Percentiles rank a stretch among this genome's conserved stretches.
Conservation (phyloP, 306 rosid species). For the Vicia faba region DNA sequence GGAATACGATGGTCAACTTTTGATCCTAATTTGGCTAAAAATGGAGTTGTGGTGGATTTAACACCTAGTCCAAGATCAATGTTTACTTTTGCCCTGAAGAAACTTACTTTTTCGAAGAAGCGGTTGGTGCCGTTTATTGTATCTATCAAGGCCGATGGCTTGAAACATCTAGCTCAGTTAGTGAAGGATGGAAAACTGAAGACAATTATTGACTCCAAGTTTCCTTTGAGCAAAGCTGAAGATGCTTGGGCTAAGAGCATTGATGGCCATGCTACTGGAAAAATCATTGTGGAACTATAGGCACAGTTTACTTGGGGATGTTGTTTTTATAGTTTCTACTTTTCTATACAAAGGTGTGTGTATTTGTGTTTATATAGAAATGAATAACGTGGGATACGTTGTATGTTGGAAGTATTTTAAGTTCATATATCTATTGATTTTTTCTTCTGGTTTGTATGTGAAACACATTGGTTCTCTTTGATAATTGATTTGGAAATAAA, state of each 20-base stretch:
- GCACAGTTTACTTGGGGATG: constrained; percentile 21
- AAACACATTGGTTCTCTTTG: not conserved
- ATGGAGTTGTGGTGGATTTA: constrained; percentile 61
- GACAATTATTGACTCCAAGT: constrained; percentile 52
- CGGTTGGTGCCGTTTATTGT: constrained; percentile 48
- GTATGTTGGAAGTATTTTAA: constrained; percentile 16
- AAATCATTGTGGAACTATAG: constrained; percentile 64
- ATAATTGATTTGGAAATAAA: not conserved
- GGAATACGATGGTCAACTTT: constrained; percentile 71
- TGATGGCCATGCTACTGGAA: constrained; percentile 67
- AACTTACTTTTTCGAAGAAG: constrained; percentile 67
- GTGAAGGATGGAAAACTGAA: constrained; percentile 65
- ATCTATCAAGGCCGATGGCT: constrained; percentile 46
- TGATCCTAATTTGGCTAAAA: constrained; percentile 50
- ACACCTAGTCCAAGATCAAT: constrained; percentile 44
- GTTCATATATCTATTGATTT: not conserved
- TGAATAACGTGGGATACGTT: constrained; percentile 19
- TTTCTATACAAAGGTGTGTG: constrained; percentile 11
- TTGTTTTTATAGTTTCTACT: constrained; percentile 26
- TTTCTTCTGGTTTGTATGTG: constrained; percentile 28
- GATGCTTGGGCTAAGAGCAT: constrained; percentile 81
- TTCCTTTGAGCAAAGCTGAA: constrained; percentile 67
- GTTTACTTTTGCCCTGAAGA: constrained; percentile 42
- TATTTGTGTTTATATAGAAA: not conserved
- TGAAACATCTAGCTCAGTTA: constrained; percentile 49